Conservation (phyloP, 805 yeast species). For the Yueomyces sp. region DNA sequence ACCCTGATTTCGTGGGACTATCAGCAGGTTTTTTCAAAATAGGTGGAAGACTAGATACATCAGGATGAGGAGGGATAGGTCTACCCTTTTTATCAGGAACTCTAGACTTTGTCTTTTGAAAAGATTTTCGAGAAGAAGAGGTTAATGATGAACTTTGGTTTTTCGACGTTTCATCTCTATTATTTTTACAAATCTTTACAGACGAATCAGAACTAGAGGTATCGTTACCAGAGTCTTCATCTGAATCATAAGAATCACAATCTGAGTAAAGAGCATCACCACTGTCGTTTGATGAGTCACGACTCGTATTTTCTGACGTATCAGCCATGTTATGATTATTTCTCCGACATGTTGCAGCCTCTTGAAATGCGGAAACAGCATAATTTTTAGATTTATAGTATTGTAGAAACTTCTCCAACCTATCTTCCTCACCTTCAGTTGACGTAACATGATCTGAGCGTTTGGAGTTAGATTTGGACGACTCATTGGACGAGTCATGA, state of each 20-base stretch:
- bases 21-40: conserved; percentile 25
- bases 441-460: too few species aligned
- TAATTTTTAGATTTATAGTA: conserved; percentile 22
- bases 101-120: conserved; percentile 1
- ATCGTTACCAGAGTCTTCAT: not conserved
- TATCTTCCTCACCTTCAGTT: conserved; percentile 28
- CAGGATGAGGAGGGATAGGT: conserved; percentile 41
- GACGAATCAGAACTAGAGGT: not conserved
- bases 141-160: not conserved
- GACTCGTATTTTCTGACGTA: too few species aligned
- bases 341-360: conserved; percentile 2
- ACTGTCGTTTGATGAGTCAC: not conserved
- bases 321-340: not conserved
- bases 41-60: conserved; percentile 33
- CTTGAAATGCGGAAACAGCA: conserved; percentile 12
- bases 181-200: not conserved
- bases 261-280: not conserved
- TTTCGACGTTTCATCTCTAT: not conserved
- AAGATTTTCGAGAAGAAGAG: conserved; percentile 14
- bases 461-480: too few species aligned
- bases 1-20: too few species aligned
- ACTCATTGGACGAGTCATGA: too few species aligned
- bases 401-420: conserved; percentile 33
- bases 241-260: not conserved
- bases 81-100: conserved; percentile 26